A percentile compares a stretch with the other conserved stretches of the same genome.
phyloP scores from a whole-genome alignment of 331 rosid genomes.

The Telfairia occidentalis region DNA sequence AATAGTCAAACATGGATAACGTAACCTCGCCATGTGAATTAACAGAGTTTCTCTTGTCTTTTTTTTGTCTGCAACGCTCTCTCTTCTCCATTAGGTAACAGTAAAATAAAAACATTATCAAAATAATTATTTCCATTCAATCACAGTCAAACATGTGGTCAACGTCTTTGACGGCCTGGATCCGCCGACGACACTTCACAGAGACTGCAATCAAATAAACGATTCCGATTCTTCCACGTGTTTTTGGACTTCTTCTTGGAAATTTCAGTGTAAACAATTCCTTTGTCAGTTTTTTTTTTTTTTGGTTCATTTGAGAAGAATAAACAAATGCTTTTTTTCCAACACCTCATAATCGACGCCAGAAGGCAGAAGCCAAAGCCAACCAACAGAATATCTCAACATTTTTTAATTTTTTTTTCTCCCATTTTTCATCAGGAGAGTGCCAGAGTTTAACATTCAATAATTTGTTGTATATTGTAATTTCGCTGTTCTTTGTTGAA shows the following conservation, averaged over 20 bases:
- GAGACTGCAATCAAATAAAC: not conserved
- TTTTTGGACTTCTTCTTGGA: not conserved
- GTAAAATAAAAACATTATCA: not conserved
- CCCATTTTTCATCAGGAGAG: too few relatives aligned
- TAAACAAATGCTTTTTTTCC: not conserved
- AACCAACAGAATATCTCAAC: not conserved
- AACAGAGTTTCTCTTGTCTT: not conserved
- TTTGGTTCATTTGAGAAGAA: too few relatives aligned
- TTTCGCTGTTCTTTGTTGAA: too few relatives aligned
- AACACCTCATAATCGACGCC: not conserved
- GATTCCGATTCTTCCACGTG: not conserved
- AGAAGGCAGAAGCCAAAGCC: too few relatives aligned
- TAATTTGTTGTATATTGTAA: too few relatives aligned
- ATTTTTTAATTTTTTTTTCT: not conserved
- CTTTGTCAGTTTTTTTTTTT: too few relatives aligned
- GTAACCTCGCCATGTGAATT: not conserved
- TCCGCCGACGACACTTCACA: not conserved
- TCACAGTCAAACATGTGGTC: constrained; percentile 2
- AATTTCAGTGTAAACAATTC: not conserved
- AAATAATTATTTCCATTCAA: not conserved
- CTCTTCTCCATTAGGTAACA: not conserved
- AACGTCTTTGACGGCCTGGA: not conserved
- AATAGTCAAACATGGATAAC: constrained; percentile 1
- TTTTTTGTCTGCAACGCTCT: not conserved
- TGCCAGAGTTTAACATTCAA: too few relatives aligned